Evolutionary conservation across 139 green algal species (phyloP), one percentile per base, ranked within the genome.

Genomic region (Coelastrella sp.): DNA sequence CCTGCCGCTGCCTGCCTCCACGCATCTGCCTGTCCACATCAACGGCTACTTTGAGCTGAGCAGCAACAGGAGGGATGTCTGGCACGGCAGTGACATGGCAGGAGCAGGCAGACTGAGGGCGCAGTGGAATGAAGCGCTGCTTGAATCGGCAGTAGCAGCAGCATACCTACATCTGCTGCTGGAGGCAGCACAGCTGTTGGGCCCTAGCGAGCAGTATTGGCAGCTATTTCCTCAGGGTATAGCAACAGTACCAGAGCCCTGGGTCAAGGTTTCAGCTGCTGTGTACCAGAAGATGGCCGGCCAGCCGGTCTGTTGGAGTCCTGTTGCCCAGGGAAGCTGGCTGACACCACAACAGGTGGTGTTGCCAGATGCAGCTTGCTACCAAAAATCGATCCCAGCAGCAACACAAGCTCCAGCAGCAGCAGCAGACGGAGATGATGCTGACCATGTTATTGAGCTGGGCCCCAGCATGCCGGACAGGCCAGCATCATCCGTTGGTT

Each of bases 21-120:
- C 94, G 0, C 91, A 92, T 5, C 94, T 98, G 68, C 95, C 95
- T 0, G 93, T 97, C 57, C 95, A 97, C 74, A 88, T 98, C 78
- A 98, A 98, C 90, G 96, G 89, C 56, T 97, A 95, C 86, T 98
- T 98, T 84, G 96, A 98, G 94, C 95, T 98, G 49, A 95, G 89
- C 68, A 95, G 91, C 85, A 98, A 98, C 91, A 92, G 95, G 24
- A 89, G 94, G 6, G 93, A 96, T 75, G 91, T 97, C 9, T 97
- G 95, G 94, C 93, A 95, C 91, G 94, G 93, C 25, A 84, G 82
- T 49, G 95, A 97, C 86, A 95, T 96, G 92, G 84, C 92, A 9
- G 94, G 96, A 20, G 91, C 82, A 7, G 95, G 95, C 6, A 83
- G 85, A n/a, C 22, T 84, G 14, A 88, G 95, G 3, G 93, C 93